phyloP scores from a whole-genome alignment of 768 basidiomycete species.

The Psilocybe subaeruginosa region DNA sequence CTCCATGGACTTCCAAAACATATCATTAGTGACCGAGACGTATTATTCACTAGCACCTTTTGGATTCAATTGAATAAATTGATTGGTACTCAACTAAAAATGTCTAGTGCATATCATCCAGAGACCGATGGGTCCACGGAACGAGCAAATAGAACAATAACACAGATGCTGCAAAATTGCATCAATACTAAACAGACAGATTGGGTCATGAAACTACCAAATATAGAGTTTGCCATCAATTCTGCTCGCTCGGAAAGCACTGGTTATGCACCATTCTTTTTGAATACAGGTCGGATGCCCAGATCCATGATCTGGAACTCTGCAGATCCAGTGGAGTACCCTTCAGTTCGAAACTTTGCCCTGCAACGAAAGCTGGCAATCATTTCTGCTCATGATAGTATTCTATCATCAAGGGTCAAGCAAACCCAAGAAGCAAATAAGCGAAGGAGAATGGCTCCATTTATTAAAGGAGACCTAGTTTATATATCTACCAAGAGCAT shows the following conservation, averaged over 20 bases:
- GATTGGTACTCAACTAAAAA: slow-evolving; percentile 15
- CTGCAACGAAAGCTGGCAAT: slow-evolving; percentile 20
- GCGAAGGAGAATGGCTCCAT: slow-evolving; percentile 11
- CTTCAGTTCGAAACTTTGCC: slow-evolving; percentile 13
- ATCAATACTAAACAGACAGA: slow-evolving; percentile 30
- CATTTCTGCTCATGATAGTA: slow-evolving; percentile 31
- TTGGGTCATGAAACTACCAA: slow-evolving; percentile 29
- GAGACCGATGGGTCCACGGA: slow-evolving; percentile 44
- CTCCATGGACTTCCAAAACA: slow-evolving; percentile 37
- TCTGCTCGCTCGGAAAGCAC: slow-evolving; percentile 13
- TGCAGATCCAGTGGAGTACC: slow-evolving; percentile 1
- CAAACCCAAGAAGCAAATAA: slow-evolving; percentile 30
- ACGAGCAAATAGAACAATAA: slow-evolving; percentile 32
- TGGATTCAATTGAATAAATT: slow-evolving; percentile 36
- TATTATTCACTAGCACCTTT: slow-evolving; percentile 42
- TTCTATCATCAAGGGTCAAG: slow-evolving; percentile 26
- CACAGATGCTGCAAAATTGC: slow-evolving; percentile 29
- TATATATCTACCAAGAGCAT: slow-evolving; percentile 18
- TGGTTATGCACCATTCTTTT: slow-evolving; percentile 21
- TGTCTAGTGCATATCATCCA: slow-evolving; percentile 40
- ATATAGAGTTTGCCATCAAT: slow-evolving; percentile 19
- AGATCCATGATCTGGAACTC: slow-evolving; percentile 14
- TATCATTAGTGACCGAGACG: slow-evolving; percentile 44
- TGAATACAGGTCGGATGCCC: slow-evolving; percentile 14
- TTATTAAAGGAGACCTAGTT: slow-evolving; percentile 5